Evolutionary conservation across 2,329 filamentous ascomycete genomes (phyloP).

Genomic region (Ophiostoma novo-ulmi): DNA sequence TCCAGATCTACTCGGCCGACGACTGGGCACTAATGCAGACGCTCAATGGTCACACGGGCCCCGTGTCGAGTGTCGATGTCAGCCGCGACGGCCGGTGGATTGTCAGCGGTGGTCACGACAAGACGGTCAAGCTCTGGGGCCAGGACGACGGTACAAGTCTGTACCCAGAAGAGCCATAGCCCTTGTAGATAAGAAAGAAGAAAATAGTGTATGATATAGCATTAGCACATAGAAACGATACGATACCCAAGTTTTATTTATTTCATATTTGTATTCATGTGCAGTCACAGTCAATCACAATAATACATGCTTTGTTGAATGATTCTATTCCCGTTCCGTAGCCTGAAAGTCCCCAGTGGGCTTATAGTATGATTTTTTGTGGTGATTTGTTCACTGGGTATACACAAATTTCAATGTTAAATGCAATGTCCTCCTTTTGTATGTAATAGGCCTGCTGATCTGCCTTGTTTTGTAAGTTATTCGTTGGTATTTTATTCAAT

Average conservation of each 20-base stretch:
- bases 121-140: constrained; percentile 94
- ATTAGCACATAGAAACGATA: not conserved
- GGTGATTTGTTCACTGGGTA: constrained; percentile 20
- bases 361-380: not conserved
- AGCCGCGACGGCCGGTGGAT: constrained; percentile 86
- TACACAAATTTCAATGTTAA: constrained; percentile 19
- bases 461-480: constrained; percentile 5
- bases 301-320: not conserved
- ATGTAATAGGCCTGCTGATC: not conserved
- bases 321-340: not conserved
- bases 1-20: constrained; percentile 93
- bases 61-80: constrained; percentile 85
- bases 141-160: constrained; percentile 62
- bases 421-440: constrained; percentile 12
- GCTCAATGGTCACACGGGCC: constrained; percentile 83
- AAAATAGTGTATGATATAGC: constrained; percentile 5
- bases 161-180: constrained; percentile 16
- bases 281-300: not conserved
- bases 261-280: not conserved
- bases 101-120: constrained; percentile 86
- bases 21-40: constrained; percentile 90
- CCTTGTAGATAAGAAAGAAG: not conserved
- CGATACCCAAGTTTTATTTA: constrained; percentile 19
- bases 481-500: not conserved
- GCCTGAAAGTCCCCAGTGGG: constrained; percentile 4